Conservation (phyloP, 257 asterid species). For the Solanum ossicruentum region DNA sequence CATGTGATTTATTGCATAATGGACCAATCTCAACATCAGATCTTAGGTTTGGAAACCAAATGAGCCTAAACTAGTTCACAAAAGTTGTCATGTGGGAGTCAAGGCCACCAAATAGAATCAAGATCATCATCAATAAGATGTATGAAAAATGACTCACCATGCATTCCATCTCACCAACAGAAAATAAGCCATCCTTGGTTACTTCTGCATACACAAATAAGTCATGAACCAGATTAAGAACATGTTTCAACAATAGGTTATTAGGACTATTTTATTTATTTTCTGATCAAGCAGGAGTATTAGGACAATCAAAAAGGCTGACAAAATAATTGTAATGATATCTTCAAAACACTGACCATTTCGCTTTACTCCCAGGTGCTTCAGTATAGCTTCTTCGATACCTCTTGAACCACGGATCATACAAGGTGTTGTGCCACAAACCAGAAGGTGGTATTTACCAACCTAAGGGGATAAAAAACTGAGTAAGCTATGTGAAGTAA, state of each 20-base stretch:
- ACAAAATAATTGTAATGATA: not conserved
- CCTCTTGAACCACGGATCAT: conserved; percentile 97
- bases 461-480: conserved; percentile 36
- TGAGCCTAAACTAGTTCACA: not conserved
- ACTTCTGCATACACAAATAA: conserved; percentile 51
- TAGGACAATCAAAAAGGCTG: not conserved
- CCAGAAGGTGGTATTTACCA: conserved; percentile 95
- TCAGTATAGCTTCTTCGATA: conserved; percentile 74
- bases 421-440: conserved; percentile 99
- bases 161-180: conserved; percentile 99
- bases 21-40: not conserved
- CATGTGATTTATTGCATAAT: not conserved
- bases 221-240: not conserved
- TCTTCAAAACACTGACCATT: conserved; percentile 46
- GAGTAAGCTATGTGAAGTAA: conserved; percentile 1
- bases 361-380: conserved; percentile 93
- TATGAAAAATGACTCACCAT: conserved; percentile 47
- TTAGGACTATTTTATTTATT: not conserved
- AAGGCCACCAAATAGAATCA: conserved; percentile 1
- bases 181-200: conserved; percentile 93
- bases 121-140: not conserved
- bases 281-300: not conserved
- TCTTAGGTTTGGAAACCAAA: not conserved
- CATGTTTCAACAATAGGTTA: not conserved
- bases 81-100: not conserved